These are phyloP conservation scores for Toxoplasma gondii DNA, from an alignment of 169 alveolate species.

Conservation along the genomic window DNA sequence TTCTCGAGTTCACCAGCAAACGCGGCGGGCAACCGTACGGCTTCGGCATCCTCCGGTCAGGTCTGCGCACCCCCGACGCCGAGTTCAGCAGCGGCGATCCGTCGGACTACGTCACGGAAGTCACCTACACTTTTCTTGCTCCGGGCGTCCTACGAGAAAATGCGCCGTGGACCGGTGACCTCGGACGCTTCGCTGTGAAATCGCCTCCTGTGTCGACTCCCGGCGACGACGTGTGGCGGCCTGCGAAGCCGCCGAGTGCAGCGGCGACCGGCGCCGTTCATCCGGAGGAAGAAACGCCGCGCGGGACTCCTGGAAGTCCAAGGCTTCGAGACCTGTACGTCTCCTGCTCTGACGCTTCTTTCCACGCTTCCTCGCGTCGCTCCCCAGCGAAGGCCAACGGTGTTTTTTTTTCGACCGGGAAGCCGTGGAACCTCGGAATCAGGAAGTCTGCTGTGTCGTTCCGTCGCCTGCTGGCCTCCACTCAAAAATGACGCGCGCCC, in stretches of 20 bases:
- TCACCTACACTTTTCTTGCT: neutral
- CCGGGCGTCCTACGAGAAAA: slow-evolving; percentile 36
- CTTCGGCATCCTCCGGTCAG: neutral
- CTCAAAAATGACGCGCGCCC: no score
- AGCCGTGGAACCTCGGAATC: no score
- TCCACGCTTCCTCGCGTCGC: no score
- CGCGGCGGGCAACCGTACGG: neutral
- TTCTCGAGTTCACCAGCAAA: slow-evolving; percentile 6
- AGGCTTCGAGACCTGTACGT: neutral
- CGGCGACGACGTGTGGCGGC: neutral
- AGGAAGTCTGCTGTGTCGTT: no score
- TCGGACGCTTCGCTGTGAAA: neutral
- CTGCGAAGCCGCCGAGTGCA: neutral
- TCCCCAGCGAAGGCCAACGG: no score
- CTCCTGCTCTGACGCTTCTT: no score
- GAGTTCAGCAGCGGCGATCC: neutral
- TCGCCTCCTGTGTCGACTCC: neutral
- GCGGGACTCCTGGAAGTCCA: neutral
- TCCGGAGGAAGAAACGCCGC: neutral
- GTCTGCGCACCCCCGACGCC: slow-evolving; percentile 3
- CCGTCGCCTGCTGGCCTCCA: no score
- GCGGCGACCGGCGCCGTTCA: neutral
- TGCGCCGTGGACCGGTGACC: neutral
- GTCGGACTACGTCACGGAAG: neutral
- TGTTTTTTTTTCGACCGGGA: no score